Evolutionary conservation across 345 rosid species (phyloP), one percentile per base, ranked within the genome.

Genomic region (Pugionium dolabratum): DNA sequence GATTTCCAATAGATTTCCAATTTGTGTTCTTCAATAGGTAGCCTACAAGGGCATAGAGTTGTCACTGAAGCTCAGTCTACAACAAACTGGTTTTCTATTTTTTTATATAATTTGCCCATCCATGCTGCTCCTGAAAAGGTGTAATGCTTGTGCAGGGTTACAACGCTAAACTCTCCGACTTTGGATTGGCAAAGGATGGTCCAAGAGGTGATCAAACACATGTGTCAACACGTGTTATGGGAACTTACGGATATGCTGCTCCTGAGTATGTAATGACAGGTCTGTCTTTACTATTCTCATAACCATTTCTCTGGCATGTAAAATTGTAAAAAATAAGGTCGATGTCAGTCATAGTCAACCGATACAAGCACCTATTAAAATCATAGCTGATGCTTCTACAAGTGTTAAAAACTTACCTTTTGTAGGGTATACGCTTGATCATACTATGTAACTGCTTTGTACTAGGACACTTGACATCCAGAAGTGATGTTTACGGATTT

Each of bases 151-250:
- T 82, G 81, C 82, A 93, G 98, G 75, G 85, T 67, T 94, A 84
- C 62, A 85, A 74, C 64, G 96, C 99, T 47, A 94, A 94, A 73
- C 92, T 94, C 62, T 88, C 99, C 5, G 99, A 94, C 69, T 94
- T 90, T 67, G 99, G 99, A 47, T 85, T 90, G 43, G 99, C 99
- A 40, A 94, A 94, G 79, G 99, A 94, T 69, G 99, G 99, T 10
- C 97, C 99, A 4, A 87, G 88, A 81, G 97, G 99, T 62, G 99
- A 94, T 64, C 97, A 94, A 76, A 94, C 99, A 29, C 99, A 94
- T 73, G 99, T 94, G 49, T 94, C 99, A 51, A 94, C 99, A 53
- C 85, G 99, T 47, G 96, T 94, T 40, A 94, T 94, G 99, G 99
- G 97, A 33, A 94, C 97, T 37, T 90, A 94, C 30, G 98, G 98